phyloP scores from a whole-genome alignment of 495 filamentous ascomycete genomes.

The Extremus antarcticus region DNA sequence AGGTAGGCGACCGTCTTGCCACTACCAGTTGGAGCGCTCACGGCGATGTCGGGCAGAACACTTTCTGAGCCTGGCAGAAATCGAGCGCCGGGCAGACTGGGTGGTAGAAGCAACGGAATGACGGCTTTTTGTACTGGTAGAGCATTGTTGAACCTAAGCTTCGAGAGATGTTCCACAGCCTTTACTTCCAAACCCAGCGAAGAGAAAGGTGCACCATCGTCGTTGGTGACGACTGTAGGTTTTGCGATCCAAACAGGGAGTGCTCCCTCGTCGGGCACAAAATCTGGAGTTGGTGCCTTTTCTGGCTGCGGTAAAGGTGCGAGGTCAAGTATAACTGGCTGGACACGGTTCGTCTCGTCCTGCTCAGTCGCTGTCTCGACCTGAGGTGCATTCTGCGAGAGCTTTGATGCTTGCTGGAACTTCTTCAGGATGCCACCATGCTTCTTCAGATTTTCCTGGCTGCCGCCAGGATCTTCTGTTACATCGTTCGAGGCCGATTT shows the following conservation, averaged over 20 bases:
- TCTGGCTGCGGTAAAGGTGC: conserved; percentile 69
- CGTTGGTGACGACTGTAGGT: conserved; percentile 52
- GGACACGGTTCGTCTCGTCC: not conserved
- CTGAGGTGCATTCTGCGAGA: conserved; percentile 6
- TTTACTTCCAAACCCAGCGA: conserved; percentile 46
- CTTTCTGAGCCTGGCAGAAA: conserved; percentile 11
- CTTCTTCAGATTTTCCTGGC: conserved; percentile 21
- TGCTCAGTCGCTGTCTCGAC: not conserved
- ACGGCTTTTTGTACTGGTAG: conserved; percentile 78
- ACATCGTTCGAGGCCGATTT: conserved; percentile 8
- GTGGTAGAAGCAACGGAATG: conserved; percentile 62
- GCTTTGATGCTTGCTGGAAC: conserved; percentile 27
- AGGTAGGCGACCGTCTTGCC: conserved; percentile 89
- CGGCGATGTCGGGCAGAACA: conserved; percentile 52
- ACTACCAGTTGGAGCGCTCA: conserved; percentile 84
- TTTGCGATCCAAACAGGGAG: conserved; percentile 65
- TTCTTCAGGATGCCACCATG: conserved; percentile 29
- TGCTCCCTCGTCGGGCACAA: conserved; percentile 42
- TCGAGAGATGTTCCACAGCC: conserved; percentile 48
- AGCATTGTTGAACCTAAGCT: conserved; percentile 58
- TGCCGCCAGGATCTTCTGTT: conserved; percentile 20
- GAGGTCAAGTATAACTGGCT: conserved; percentile 30
- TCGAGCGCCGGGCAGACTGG: conserved; percentile 7
- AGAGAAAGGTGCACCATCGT: conserved; percentile 48
- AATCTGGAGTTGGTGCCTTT: conserved; percentile 42